phyloP scores from a whole-genome alignment of 2,329 filamentous ascomycete species.

The Colletotrichum abscissum region DNA sequence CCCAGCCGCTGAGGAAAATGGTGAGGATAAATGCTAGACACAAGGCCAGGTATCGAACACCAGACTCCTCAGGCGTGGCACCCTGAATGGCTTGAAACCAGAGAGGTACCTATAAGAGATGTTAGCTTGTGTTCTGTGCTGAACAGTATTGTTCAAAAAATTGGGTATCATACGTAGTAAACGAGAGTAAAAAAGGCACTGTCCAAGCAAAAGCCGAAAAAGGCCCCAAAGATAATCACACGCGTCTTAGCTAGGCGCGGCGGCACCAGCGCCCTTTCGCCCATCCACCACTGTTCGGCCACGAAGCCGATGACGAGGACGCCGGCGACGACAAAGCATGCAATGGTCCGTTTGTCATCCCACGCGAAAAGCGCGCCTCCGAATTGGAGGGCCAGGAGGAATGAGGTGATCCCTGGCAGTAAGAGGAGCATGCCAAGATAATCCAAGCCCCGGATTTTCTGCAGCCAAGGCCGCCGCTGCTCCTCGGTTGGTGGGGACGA shows the following conservation, averaged over 20 bases:
- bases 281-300: conserved; percentile 46
- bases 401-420: conserved; percentile 45
- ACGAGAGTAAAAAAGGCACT: conserved; percentile 27
- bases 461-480: conserved; percentile 28
- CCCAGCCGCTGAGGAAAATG: conserved; percentile 38
- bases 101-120: conserved; percentile 40
- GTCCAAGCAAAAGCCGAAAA: conserved; percentile 40
- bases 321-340: conserved; percentile 38
- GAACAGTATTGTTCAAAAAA: fast-evolving
- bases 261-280: conserved; percentile 49
- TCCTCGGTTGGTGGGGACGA: conserved; percentile 26
- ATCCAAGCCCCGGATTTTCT: conserved; percentile 36
- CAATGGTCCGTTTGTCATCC: conserved; percentile 45
- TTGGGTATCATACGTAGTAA: conserved; percentile 7
- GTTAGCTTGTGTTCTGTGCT: background rate
- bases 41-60: conserved; percentile 44
- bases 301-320: conserved; percentile 45
- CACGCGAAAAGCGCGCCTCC: conserved; percentile 48
- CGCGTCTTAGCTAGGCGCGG: conserved; percentile 48
- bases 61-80: conserved; percentile 44
- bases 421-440: conserved; percentile 38
- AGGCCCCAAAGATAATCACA: conserved; percentile 39
- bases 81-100: conserved; percentile 50
- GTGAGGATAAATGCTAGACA: conserved; percentile 41
- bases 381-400: conserved; percentile 58